These are phyloP conservation scores for Trichoderma sp. DNA, from an alignment of 2,329 filamentous ascomycete species.

Conservation along the genomic window DNA sequence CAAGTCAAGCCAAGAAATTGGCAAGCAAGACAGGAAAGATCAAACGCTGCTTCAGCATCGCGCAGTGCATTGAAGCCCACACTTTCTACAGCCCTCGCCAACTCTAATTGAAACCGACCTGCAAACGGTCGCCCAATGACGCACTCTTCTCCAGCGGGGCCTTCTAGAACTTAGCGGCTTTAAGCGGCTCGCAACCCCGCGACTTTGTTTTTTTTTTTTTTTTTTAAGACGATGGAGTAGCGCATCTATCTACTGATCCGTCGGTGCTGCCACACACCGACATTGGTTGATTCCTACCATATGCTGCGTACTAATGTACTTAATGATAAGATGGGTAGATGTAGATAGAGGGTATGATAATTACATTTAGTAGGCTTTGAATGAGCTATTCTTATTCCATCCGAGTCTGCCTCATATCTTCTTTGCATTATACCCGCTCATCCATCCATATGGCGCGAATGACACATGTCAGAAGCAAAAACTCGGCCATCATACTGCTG, in stretches of 20 bases:
- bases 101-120: not conserved
- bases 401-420: not conserved
- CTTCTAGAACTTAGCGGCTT: constrained; percentile 16
- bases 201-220: not conserved
- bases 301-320: no score
- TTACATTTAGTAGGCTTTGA: not conserved
- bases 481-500: not conserved
- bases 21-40: not conserved
- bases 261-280: not conserved
- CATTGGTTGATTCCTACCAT: not conserved
- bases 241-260: not conserved
- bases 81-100: not conserved
- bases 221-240: not conserved
- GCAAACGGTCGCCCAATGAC: constrained; percentile 13
- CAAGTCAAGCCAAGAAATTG: not conserved
- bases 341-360: not conserved
- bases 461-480: not conserved
- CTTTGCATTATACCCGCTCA: not conserved
- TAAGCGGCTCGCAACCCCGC: constrained; percentile 17
- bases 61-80: not conserved
- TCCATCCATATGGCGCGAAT: not conserved
- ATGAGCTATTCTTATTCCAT: not conserved
- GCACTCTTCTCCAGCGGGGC: constrained; percentile 5
- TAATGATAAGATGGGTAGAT: not conserved
- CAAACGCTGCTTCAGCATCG: not conserved